phyloP scores from a whole-genome alignment of 208 protist species.

The Trypanosoma melophagium region DNA sequence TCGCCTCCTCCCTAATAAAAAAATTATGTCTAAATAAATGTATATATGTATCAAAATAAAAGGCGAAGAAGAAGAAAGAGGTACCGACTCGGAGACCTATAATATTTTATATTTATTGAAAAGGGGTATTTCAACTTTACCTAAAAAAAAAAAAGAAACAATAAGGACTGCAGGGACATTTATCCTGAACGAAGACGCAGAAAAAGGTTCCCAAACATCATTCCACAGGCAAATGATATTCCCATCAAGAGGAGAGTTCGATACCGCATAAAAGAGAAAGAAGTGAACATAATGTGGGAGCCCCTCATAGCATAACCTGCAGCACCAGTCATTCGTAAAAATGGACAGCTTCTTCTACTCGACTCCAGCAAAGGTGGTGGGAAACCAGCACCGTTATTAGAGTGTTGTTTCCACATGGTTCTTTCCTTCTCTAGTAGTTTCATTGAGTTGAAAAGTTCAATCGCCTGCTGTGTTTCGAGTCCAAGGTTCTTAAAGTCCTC shows the following conservation, averaged over 20 bases:
- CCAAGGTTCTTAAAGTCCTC: conserved; percentile 25
- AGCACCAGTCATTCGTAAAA: conserved; percentile 23
- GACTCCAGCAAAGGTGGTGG: background rate
- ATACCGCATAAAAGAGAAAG: conserved; percentile 29
- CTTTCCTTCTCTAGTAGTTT: conserved; percentile 45
- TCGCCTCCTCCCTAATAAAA: no score
- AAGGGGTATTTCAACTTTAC: background rate
- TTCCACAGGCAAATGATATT: conserved; percentile 42
- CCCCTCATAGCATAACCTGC: conserved; percentile 8
- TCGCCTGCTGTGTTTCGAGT: conserved; percentile 23
- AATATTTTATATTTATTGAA: conserved; percentile 4
- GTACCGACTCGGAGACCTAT: conserved; percentile 6
- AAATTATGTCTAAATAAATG: background rate
- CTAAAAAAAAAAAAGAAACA: conserved; percentile 3
- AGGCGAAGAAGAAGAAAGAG: background rate
- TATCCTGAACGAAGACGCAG: conserved; percentile 3
- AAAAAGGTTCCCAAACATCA: conserved; percentile 17
- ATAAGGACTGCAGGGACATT: background rate
- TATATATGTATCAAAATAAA: background rate
- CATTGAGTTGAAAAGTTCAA: conserved; percentile 29
- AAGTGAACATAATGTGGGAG: conserved; percentile 44
- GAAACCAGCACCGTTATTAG: conserved; percentile 7
- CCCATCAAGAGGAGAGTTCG: conserved; percentile 25
- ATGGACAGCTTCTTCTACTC: conserved; percentile 33
- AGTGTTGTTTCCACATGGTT: conserved; percentile 3